These are phyloP conservation scores for Didymella lethalis DNA, from an alignment of 2,329 filamentous ascomycete genomes.

Conservation along the genomic window DNA sequence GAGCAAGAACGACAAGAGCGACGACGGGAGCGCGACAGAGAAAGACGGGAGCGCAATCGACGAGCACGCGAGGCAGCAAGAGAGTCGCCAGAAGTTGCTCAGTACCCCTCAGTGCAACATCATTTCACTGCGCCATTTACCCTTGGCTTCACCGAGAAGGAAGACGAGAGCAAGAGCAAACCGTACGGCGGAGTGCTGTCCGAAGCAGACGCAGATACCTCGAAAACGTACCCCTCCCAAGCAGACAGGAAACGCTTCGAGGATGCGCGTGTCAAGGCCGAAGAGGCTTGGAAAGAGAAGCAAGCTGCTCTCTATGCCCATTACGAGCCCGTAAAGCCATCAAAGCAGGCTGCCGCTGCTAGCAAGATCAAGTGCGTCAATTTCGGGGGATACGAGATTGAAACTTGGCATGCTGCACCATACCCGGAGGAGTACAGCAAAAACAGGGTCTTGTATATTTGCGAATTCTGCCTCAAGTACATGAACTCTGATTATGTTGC, in stretches of 20 bases:
- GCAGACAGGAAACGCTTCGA: constrained; percentile 88
- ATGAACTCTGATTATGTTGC: constrained; percentile 99
- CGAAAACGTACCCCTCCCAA: constrained; percentile 81
- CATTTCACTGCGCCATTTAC: constrained; percentile 76
- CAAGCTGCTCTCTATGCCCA: constrained; percentile 69
- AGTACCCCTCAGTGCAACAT: constrained; percentile 68
- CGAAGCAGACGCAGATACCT: constrained; percentile 89
- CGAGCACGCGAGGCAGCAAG: constrained; percentile 54
- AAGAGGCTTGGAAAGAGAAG: constrained; percentile 86
- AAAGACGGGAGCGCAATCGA: constrained; percentile 56
- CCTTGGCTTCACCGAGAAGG: constrained; percentile 87
- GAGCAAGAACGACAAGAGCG: constrained; percentile 45
- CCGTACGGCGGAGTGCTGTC: constrained; percentile 94
- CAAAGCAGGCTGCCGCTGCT: constrained; percentile 80
- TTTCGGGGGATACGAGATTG: constrained; percentile 96
- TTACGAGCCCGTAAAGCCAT: constrained; percentile 62
- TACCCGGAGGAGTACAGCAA: constrained; percentile 98
- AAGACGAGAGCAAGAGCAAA: constrained; percentile 90
- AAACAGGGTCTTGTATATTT: constrained; percentile 96
- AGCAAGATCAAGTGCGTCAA: constrained; percentile 99
- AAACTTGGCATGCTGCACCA: constrained; percentile 98
- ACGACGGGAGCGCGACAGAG: constrained; percentile 45
- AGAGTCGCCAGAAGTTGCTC: constrained; percentile 55
- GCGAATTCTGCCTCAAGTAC: constrained; percentile 98
- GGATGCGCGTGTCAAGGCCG: constrained; percentile 85